A percentile compares a stretch with the other conserved stretches of the same genome.
These are phyloP conservation scores for Pyrenophora tritici-repentis DNA, from an alignment of 2,329 filamentous ascomycete genomes.

Conservation along the genomic window DNA sequence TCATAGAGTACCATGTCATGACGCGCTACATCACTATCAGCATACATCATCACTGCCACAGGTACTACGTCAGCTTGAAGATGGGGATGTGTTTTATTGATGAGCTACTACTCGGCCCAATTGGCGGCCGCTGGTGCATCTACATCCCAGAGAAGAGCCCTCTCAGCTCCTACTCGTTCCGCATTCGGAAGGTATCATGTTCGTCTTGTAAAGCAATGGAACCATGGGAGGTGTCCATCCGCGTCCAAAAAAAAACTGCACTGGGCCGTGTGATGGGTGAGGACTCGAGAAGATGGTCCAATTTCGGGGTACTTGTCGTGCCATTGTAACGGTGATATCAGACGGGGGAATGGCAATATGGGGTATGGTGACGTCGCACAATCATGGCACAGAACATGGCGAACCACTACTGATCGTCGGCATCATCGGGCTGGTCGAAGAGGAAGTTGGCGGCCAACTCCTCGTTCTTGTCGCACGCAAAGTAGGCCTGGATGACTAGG, in stretches of 20 bases:
- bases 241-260: slow-evolving; percentile 14
- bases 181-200: slow-evolving; percentile 23
- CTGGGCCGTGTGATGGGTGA: slow-evolving; percentile 10
- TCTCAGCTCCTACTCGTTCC: slow-evolving; percentile 7
- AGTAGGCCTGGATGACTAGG: slow-evolving; percentile 95
- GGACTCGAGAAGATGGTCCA: slow-evolving; percentile 19
- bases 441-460: slow-evolving; percentile 97
- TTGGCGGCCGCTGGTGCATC: slow-evolving; percentile 8
- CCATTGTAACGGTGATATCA: slow-evolving; percentile 31
- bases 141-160: slow-evolving; percentile 10
- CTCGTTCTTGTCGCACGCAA: slow-evolving; percentile 99
- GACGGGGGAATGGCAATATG: slow-evolving; percentile 22
- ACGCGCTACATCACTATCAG: background rate
- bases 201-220: slow-evolving; percentile 11
- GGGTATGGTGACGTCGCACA: slow-evolving; percentile 33
- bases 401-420: slow-evolving; percentile 57
- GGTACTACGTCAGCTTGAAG: background rate
- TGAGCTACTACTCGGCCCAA: slow-evolving; percentile 10
- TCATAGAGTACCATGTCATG: too few species aligned
- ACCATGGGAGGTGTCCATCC: slow-evolving; percentile 5
- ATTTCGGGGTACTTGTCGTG: slow-evolving; percentile 23
- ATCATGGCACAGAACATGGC: slow-evolving; percentile 19
- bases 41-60: background rate
- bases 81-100: slow-evolving; percentile 9
- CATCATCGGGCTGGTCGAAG: slow-evolving; percentile 94